Evolutionary conservation across 2,329 filamentous ascomycete genomes (phyloP).

Genomic region (Hypoxylon sp.): DNA sequence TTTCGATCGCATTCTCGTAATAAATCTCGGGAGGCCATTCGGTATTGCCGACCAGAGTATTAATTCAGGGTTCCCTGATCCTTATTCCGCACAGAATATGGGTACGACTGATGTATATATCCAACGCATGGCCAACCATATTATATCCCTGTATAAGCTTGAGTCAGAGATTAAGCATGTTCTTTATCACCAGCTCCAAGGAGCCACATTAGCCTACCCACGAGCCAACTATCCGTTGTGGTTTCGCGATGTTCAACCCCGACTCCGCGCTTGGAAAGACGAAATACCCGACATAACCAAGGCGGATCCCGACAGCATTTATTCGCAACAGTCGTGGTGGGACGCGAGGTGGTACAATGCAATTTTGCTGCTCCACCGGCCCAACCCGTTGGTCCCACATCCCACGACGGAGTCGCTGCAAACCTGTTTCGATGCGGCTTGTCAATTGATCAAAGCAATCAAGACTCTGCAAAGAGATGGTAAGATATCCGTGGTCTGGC

Average conservation of each 20-base stretch:
- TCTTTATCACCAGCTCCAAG: constrained; percentile 51
- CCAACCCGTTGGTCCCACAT: constrained; percentile 46
- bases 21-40: constrained; percentile 53
- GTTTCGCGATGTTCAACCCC: constrained; percentile 52
- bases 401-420: constrained; percentile 47
- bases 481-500: constrained; percentile 54
- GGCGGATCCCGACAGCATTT: constrained; percentile 51
- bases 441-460: constrained; percentile 51
- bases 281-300: constrained; percentile 49
- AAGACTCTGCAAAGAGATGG: constrained; percentile 54
- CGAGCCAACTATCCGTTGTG: constrained; percentile 50
- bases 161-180: constrained; percentile 57
- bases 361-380: constrained; percentile 54
- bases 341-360: constrained; percentile 53
- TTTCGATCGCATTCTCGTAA: constrained; percentile 50
- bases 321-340: constrained; percentile 53
- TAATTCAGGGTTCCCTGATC: constrained; percentile 46
- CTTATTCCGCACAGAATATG: constrained; percentile 34
- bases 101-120: constrained; percentile 40
- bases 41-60: constrained; percentile 52
- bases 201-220: constrained; percentile 51
- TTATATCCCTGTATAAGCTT: constrained; percentile 51
- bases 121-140: constrained; percentile 53
- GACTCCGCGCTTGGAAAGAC: constrained; percentile 53
- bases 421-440: constrained; percentile 51